Percentiles rank a stretch among this genome's conserved stretches.
Conservation (phyloP, 2,329 filamentous ascomycete genomes). For the Arthrobotrys sinensis region DNA sequence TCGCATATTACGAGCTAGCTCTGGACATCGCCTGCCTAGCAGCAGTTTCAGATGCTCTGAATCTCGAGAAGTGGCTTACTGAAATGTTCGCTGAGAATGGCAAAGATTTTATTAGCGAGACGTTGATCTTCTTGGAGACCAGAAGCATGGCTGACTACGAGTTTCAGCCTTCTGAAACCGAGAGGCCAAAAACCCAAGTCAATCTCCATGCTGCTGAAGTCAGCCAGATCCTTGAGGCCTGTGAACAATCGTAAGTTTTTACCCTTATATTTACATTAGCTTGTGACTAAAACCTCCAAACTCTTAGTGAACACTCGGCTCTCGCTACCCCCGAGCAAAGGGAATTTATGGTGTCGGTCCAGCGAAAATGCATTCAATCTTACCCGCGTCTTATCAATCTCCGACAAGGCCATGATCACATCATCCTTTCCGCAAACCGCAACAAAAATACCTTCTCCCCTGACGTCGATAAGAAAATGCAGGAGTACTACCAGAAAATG, state of each 20-base stretch:
- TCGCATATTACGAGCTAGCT: conserved; percentile 62
- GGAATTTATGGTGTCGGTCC: conserved; percentile 80
- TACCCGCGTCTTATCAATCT: conserved; percentile 98
- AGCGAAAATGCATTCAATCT: conserved; percentile 88
- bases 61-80: conserved; percentile 64
- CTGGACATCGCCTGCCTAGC: conserved; percentile 64
- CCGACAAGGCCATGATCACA: conserved; percentile 89
- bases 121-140: conserved; percentile 73
- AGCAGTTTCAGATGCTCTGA: conserved; percentile 63
- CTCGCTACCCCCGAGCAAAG: conserved; percentile 72
- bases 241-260: conserved; percentile 59
- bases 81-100: conserved; percentile 64
- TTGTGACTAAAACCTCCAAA: neutral
- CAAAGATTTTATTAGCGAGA: conserved; percentile 73
- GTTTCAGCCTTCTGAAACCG: conserved; percentile 54
- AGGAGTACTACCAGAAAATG: conserved; percentile 98
- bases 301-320: conserved; percentile 44
- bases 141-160: conserved; percentile 58
- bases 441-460: conserved; percentile 85
- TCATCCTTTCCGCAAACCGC: conserved; percentile 87
- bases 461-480: conserved; percentile 90
- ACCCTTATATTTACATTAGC: neutral
- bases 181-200: conserved; percentile 39
- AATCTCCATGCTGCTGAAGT: conserved; percentile 58
- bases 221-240: conserved; percentile 52